Evolutionary conservation across 768 basidiomycete species (phyloP), one percentile per base, ranked within the genome.

Genomic region (Hemileccinum rubropunctum): DNA sequence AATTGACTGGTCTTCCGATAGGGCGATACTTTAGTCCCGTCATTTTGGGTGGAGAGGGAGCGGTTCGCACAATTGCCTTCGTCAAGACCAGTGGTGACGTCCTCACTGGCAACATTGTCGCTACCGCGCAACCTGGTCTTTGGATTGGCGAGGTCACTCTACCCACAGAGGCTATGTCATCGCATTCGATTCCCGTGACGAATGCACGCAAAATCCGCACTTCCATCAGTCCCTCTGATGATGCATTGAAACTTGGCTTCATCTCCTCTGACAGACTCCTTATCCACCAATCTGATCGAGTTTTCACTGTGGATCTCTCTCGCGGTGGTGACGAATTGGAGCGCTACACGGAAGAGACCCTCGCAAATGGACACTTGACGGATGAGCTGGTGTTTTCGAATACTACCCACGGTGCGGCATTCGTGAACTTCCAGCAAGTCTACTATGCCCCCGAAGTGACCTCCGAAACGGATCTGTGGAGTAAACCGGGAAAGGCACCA

Each of bases 401-500:
- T 12, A 48, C 52, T 21, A 70, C 71, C 7, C 63, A 66, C 4
- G 67, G 73, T 34, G 72, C 82, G 13, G 87, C 85, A 0, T 85
- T 89, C 53, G 78, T 86, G 12, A 86, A 88, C 56, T 80, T 82
- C 60, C 80, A 76, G 68, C 77, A 89, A 57, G 79, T 89, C 1
- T 86, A 86, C 62, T 63, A 81, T 50, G 78, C 73, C 1, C 71
- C 77, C 13, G 75, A 75, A 1, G 58, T 78, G 15, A 67, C 73
- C 37, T 58, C 74, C 15, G 71, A 64, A 5, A 72, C 75, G 36
- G 65, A 73, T 1, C 68, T 88, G 13, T 88, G 84, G 85, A 83
- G 84, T 41, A 84, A 80, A 58, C 86, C 86, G 10, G 82, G 74
- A 1, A 84, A 84, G 58, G 79, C 85, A 3, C 83, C 85, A 2